Evolutionary conservation across 352 stramenopile species (phyloP).

Genomic region (Discostella stelligera): DNA sequence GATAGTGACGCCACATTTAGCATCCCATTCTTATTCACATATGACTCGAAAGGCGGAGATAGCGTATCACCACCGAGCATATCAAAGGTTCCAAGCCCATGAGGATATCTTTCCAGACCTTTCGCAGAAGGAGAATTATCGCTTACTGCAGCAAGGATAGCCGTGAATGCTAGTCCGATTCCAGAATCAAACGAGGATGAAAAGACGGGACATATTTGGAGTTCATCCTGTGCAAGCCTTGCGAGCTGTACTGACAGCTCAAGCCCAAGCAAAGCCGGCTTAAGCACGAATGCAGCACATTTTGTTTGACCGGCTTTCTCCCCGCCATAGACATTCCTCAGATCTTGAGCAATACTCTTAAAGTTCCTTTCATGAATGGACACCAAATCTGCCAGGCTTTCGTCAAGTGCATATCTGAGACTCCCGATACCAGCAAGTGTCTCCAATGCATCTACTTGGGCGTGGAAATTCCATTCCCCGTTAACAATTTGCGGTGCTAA

Average conservation of each 20-base stretch:
- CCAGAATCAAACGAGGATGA: conserved; percentile 80
- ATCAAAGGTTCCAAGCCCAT: conserved; percentile 75
- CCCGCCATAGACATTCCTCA: conserved; percentile 45
- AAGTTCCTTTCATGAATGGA: conserved; percentile 54
- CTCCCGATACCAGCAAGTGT: conserved; percentile 43
- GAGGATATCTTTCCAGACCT: conserved; percentile 49
- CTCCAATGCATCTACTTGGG: conserved; percentile 67
- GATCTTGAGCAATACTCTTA: conserved; percentile 44
- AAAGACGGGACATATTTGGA: conserved; percentile 73
- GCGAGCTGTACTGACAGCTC: conserved; percentile 71
- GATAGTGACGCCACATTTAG: conserved; percentile 73
- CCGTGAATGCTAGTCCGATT: conserved; percentile 71
- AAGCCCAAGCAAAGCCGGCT: conserved; percentile 76
- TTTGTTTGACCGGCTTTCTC: conserved; percentile 21
- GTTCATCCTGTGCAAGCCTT: conserved; percentile 59
- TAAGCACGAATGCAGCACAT: conserved; percentile 78
- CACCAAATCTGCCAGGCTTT: conserved; percentile 73
- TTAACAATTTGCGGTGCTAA: conserved; percentile 44
- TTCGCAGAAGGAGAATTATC: conserved; percentile 51
- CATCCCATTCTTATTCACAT: conserved; percentile 70
- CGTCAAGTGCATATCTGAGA: conserved; percentile 76
- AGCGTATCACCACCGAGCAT: conserved; percentile 70
- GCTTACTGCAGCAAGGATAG: conserved; percentile 64
- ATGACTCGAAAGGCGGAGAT: conserved; percentile 75
- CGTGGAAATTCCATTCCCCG: conserved; percentile 49